Conservation (phyloP, 495 filamentous ascomycete species). For the Lichina pygmaea region DNA sequence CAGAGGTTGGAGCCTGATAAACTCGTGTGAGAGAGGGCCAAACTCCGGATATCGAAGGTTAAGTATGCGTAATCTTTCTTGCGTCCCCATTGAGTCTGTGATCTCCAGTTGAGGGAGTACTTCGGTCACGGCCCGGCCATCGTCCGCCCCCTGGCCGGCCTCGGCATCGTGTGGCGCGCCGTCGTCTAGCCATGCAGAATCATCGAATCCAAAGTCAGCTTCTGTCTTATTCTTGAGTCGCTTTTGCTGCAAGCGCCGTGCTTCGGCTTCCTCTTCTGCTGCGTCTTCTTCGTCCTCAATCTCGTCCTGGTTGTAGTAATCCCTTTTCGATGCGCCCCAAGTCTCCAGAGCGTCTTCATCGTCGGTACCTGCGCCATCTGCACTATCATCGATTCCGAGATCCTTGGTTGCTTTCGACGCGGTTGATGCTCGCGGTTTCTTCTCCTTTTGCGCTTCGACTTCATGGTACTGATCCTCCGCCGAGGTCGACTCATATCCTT, state of each 20-base stretch:
- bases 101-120: constrained; percentile 59
- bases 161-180: constrained; percentile 14
- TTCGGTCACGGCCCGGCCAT: constrained; percentile 37
- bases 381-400: constrained; percentile 7
- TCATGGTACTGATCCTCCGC: constrained; percentile 26
- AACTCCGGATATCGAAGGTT: constrained; percentile 76
- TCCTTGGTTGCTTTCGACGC: not conserved
- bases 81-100: constrained; percentile 45
- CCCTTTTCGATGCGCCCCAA: constrained; percentile 68
- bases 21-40: constrained; percentile 57
- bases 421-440: constrained; percentile 1
- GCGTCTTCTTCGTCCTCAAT: constrained; percentile 86
- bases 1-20: constrained; percentile 38
- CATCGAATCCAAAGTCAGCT: constrained; percentile 78
- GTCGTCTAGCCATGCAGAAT: constrained; percentile 45
- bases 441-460: constrained; percentile 15
- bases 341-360: constrained; percentile 30
- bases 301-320: constrained; percentile 74
- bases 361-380: constrained; percentile 26
- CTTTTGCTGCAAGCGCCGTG: constrained; percentile 65
- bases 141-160: constrained; percentile 18
- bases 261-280: constrained; percentile 75
- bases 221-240: constrained; percentile 63
- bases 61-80: constrained; percentile 52
- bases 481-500: constrained; percentile 24